Evolutionary conservation across 1,284 basidiomycete genomes (phyloP), one percentile per base, ranked within the genome.

Genomic region (Cutaneotrichosporon cutaneum): DNA sequence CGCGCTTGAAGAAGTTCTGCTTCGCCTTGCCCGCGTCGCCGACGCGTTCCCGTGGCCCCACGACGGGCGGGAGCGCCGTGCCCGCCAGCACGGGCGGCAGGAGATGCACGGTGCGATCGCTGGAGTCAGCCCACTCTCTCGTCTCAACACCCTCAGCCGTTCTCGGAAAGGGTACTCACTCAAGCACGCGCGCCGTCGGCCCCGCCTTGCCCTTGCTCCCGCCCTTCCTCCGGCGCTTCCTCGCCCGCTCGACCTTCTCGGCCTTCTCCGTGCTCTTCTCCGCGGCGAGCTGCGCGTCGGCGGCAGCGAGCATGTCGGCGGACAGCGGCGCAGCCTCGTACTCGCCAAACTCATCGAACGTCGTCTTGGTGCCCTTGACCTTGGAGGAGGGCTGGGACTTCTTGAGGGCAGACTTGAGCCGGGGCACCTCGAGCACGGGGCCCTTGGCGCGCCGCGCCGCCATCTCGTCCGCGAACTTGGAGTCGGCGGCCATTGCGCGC

Each of bases 1-100:
- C 75, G 10, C 42, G 54, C 58, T 67, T 70, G 60, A 68, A 61
- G 51, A 77, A 77, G 45, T 51, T 66, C 42, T 71, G 67, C 32
- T 35, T 36, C 4, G 30, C 36, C 27, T 54, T 44, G 30, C 58
- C 44, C 10, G 58, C 55, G 16, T 13, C 22, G 3, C 52, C 55
- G 11, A 59, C 56, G 6, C 30, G 14, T 54, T 58, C 56, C 30
- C 64, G 35, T 21, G 70, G 59, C 8, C 64, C 65, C 26, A 72
- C 51, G 21, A 70, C 61, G 11, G 71, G 74, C 1, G 71, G 74
- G 2, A 73, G 63, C 2, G 45, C 64, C 36, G 36, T 27, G n/a
- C 55, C 50, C 1, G 57, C 30, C 5, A 70, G 59, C 8, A 65
- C 58, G 10, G 69, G 61, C 16, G 66, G 65, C 16, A 69, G 64